A percentile compares a stretch with the other conserved stretches of the same genome.
Evolutionary conservation across 208 protist genomes (phyloP).

Genomic region (Wallacemonas sp.): DNA sequence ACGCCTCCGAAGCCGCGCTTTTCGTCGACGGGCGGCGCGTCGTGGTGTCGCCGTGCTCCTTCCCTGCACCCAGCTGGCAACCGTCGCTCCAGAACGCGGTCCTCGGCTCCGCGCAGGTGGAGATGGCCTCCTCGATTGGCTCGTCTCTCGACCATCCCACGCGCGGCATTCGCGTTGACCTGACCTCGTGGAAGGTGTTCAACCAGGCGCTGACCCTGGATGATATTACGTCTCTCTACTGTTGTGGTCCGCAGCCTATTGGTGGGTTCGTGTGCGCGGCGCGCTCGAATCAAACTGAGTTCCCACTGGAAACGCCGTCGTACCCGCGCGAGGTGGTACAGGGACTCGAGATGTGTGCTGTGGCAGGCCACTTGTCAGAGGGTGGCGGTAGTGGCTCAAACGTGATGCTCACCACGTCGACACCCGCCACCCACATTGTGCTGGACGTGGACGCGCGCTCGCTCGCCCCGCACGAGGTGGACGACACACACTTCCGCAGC

Average conservation of each 20-base stretch:
- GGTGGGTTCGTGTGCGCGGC: conserved; percentile 30
- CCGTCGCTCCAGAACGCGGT: not conserved
- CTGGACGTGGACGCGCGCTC: conserved; percentile 9
- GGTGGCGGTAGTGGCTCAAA: not conserved
- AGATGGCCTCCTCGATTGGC: conserved; percentile 43
- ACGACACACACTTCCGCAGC: conserved; percentile 12
- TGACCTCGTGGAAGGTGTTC: conserved; percentile 60
- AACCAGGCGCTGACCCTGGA: conserved; percentile 29
- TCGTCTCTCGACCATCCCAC: conserved; percentile 26
- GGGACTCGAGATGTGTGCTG: conserved; percentile 30
- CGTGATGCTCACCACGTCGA: not conserved
- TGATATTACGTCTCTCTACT: conserved; percentile 45
- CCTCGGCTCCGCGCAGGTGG: not conserved
- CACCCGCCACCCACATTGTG: not conserved
- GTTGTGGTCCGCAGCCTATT: conserved; percentile 27
- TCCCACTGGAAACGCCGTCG: conserved; percentile 26
- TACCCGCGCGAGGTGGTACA: conserved; percentile 38
- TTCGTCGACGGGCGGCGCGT: conserved; percentile 2
- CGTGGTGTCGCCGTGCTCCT: conserved; percentile 4
- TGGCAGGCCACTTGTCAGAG: conserved; percentile 1
- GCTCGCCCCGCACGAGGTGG: not conserved
- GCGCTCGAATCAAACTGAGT: conserved; percentile 21
- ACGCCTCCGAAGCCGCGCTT: not conserved
- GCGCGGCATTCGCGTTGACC: conserved; percentile 24
- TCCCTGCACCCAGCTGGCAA: conserved; percentile 15